A percentile compares a stretch with the other conserved stretches of the same genome.
Evolutionary conservation across 257 asterid species (phyloP).

Genomic region (Solanum etuberosum): DNA sequence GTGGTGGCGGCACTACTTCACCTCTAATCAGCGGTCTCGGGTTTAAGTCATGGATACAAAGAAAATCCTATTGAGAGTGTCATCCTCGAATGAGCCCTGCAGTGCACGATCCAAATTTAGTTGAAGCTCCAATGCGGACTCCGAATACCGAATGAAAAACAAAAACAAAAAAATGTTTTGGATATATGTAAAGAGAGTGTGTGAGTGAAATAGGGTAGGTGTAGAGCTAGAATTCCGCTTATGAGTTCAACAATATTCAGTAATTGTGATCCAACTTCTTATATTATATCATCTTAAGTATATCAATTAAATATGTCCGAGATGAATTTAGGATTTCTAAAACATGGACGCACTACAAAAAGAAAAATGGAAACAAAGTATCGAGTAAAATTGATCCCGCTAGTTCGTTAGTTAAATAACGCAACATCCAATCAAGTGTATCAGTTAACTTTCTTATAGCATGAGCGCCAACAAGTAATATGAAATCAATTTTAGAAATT

Average conservation of each 20-base stretch:
- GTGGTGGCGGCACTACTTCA: no score
- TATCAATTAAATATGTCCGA: not conserved
- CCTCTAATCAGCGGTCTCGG: accelerated
- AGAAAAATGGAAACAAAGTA: no score
- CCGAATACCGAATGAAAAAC: no score
- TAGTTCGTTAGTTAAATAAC: not conserved
- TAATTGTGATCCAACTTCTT: not conserved
- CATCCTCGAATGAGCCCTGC: no score
- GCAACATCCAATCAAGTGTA: no score
- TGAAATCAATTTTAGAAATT: no score
- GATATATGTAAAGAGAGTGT: not conserved
- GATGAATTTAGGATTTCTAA: not conserved
- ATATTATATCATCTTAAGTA: not conserved
- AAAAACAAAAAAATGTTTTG: not conserved
- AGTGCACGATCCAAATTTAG: no score
- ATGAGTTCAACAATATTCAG: not conserved
- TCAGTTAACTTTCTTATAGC: no score
- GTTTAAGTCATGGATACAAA: accelerated
- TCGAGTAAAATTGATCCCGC: not conserved
- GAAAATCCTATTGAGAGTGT: no score
- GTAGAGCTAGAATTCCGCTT: accelerated
- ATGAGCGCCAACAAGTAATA: no score
- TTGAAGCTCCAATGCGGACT: no score
- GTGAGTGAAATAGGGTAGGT: not conserved
- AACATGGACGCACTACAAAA: accelerated